These are phyloP conservation scores for Peniophora sp. DNA, from an alignment of 1,284 basidiomycete species.

Conservation along the genomic window DNA sequence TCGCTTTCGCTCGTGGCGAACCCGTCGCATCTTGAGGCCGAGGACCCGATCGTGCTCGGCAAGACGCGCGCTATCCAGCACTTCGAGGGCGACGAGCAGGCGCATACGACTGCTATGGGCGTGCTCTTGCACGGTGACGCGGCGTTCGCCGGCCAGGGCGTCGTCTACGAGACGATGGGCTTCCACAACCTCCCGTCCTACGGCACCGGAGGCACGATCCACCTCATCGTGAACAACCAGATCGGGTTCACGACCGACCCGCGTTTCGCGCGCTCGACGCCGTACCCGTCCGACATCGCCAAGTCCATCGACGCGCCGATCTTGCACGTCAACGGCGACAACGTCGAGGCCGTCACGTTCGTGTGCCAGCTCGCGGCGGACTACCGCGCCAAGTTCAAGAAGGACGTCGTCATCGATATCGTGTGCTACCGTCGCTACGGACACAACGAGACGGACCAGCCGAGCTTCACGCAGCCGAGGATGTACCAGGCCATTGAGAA, in stretches of 20 bases:
- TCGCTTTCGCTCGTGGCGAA: constrained; percentile 97
- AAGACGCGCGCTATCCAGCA: constrained; percentile 97
- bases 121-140: constrained; percentile 97
- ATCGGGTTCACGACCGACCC: constrained; percentile 99
- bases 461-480: constrained; percentile 95
- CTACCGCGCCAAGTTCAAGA: constrained; percentile 97
- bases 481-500: constrained; percentile 99
- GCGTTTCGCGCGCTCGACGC: constrained; percentile 93
- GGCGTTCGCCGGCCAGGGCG: constrained; percentile 96
- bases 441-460: constrained; percentile 99
- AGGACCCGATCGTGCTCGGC: constrained; percentile 95
- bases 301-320: constrained; percentile 98
- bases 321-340: constrained; percentile 99
- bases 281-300: constrained; percentile 98
- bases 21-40: constrained; percentile 96
- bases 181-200: constrained; percentile 94
- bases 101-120: constrained; percentile 81
- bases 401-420: constrained; percentile 97
- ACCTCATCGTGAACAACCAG: constrained; percentile 99
- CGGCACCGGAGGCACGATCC: constrained; percentile 96
- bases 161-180: constrained; percentile 99
- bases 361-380: constrained; percentile 98
- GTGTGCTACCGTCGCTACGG: constrained; percentile 99
- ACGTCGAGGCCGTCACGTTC: constrained; percentile 96
- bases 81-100: constrained; percentile 80